These are phyloP conservation scores for Lepidium aucheri DNA, from an alignment of 345 rosid genomes.

Conservation along the genomic window DNA sequence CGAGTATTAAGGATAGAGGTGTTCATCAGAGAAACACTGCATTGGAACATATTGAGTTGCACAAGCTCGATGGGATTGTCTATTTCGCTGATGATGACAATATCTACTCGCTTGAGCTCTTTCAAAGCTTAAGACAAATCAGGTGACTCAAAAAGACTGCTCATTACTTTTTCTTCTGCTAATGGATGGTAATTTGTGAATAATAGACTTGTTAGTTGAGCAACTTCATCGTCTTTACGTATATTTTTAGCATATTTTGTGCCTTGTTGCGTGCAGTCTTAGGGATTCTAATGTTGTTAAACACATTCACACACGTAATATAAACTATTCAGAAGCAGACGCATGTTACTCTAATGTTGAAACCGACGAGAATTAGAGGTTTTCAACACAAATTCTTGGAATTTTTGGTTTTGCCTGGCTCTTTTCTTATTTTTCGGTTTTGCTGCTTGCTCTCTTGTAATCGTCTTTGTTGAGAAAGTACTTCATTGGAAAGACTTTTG, in stretches of 20 bases:
- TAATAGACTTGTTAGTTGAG: neutral
- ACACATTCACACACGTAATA: neutral
- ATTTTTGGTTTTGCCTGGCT: neutral
- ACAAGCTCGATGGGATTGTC: conserved; percentile 74
- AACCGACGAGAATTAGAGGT: neutral
- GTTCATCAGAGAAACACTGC: conserved; percentile 73
- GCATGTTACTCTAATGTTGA: neutral
- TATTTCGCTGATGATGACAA: conserved; percentile 86
- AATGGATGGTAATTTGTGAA: neutral
- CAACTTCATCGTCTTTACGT: neutral
- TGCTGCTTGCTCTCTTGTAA: neutral
- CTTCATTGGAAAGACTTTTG: neutral
- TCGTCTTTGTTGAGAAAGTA: neutral
- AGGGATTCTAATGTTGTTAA: neutral
- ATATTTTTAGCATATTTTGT: neutral
- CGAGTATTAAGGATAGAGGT: conserved; percentile 56
- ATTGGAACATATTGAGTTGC: conserved; percentile 70
- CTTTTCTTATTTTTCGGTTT: neutral
- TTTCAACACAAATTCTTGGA: neutral
- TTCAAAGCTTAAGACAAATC: conserved; percentile 54
- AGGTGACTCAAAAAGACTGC: conserved; percentile 35
- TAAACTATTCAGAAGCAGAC: neutral
- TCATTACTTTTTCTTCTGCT: neutral
- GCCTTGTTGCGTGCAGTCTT: neutral
- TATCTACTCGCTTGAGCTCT: conserved; percentile 65